phyloP scores from a whole-genome alignment of 805 yeast genomes.

The Candida maris region DNA sequence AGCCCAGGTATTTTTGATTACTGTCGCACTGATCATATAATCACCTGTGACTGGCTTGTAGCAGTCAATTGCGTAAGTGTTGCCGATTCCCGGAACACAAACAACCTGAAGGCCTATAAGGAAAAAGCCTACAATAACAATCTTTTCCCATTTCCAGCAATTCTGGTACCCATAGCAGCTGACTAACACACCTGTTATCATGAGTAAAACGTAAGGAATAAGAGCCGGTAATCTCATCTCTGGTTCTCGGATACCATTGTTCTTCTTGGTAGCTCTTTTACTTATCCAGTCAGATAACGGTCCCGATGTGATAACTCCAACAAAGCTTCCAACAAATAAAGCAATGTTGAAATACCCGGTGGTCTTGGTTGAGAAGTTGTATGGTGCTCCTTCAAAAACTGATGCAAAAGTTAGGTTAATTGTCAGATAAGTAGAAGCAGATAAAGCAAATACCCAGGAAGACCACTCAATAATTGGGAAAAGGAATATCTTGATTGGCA shows the following conservation, averaged over 20 bases:
- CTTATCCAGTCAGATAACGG: conserved; percentile 8
- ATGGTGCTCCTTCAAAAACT: conserved; percentile 5
- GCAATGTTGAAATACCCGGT: conserved; percentile 9
- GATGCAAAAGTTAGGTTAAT: conserved; percentile 5
- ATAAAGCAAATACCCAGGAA: conserved; percentile 6
- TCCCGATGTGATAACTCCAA: conserved; percentile 8
- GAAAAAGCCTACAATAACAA: conserved; percentile 9
- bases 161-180: conserved; percentile 10
- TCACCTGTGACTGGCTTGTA: conserved; percentile 16
- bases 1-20: conserved; percentile 13
- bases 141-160: conserved; percentile 11
- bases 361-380: conserved; percentile 5
- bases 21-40: conserved; percentile 14
- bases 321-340: conserved; percentile 5
- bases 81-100: conserved; percentile 11
- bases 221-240: conserved; percentile 12
- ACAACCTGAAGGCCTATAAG: conserved; percentile 12
- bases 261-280: conserved; percentile 3
- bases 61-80: conserved; percentile 15
- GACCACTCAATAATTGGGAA: conserved; percentile 10
- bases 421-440: conserved; percentile 7
- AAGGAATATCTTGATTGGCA: conserved; percentile 12
- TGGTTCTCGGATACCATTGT: conserved; percentile 9
- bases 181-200: conserved; percentile 9
- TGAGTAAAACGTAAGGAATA: conserved; percentile 9